phyloP scores from a whole-genome alignment of 371 early-diverging fungal species.

The Actinomucor elegans region DNA sequence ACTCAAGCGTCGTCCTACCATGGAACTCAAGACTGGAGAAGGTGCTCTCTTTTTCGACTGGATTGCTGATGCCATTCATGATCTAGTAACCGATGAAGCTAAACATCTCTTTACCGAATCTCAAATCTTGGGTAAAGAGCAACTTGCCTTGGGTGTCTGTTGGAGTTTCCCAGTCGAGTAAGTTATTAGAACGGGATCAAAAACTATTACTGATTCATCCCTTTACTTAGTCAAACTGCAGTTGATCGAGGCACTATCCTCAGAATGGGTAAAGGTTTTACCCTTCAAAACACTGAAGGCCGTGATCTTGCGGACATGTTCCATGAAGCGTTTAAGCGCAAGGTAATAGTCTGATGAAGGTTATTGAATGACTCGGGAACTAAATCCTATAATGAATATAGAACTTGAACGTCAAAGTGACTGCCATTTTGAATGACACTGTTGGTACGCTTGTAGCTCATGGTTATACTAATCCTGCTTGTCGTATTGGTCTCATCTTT shows the following conservation, averaged over 20 bases:
- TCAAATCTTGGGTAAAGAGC: slow-evolving; percentile 31
- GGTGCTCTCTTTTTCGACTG: slow-evolving; percentile 85
- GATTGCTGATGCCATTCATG: slow-evolving; percentile 68
- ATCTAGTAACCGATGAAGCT: slow-evolving; percentile 34
- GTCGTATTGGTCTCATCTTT: slow-evolving; percentile 83
- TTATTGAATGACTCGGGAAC: neutral
- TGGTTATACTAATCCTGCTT: slow-evolving; percentile 77
- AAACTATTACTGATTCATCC: slow-evolving; percentile 1
- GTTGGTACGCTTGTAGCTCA: slow-evolving; percentile 88
- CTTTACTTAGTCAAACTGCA: slow-evolving; percentile 62
- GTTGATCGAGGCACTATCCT: slow-evolving; percentile 74
- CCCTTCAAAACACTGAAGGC: slow-evolving; percentile 71
- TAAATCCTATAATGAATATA: slow-evolving; percentile 11
- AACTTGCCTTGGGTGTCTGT: slow-evolving; percentile 50
- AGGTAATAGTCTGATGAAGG: slow-evolving; percentile 30
- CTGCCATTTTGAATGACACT: slow-evolving; percentile 93
- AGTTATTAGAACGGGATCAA: slow-evolving; percentile 12
- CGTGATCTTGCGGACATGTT: slow-evolving; percentile 82
- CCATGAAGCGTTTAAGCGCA: slow-evolving; percentile 76
- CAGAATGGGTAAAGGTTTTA: slow-evolving; percentile 93
- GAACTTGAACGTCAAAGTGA: slow-evolving; percentile 69
- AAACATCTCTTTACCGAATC: slow-evolving; percentile 23
- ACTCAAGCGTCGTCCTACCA: slow-evolving; percentile 60
- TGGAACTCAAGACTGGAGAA: slow-evolving; percentile 59
- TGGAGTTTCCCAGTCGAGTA: slow-evolving; percentile 55